Conservation (phyloP, 2,329 filamentous ascomycete genomes). For the Ascochyta koolunga region DNA sequence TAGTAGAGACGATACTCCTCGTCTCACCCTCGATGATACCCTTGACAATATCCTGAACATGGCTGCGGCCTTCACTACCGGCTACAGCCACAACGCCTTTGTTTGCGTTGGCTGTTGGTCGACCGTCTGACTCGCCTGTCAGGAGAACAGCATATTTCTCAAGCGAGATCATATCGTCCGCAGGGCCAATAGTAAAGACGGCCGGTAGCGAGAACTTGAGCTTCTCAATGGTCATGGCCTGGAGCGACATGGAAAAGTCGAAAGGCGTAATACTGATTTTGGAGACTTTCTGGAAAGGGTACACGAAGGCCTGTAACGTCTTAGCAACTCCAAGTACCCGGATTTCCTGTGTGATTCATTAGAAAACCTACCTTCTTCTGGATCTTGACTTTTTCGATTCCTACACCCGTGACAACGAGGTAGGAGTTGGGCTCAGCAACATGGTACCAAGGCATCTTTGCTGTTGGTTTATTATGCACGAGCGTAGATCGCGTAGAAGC, state of each 20-base stretch:
- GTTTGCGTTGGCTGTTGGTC: conserved; percentile 38
- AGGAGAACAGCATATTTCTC: conserved; percentile 84
- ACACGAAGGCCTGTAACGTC: conserved; percentile 39
- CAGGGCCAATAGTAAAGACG: conserved; percentile 84
- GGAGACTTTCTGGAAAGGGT: conserved; percentile 48
- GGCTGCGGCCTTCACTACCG: conserved; percentile 56
- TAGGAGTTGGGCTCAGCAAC: conserved; percentile 80
- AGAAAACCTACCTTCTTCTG: conserved; percentile 68
- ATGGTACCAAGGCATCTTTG: conserved; percentile 62
- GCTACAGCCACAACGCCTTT: conserved; percentile 50
- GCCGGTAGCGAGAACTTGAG: conserved; percentile 81
- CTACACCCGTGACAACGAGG: conserved; percentile 83
- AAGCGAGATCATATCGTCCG: conserved; percentile 71
- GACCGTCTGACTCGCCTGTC: conserved; percentile 64
- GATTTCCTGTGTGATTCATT: conserved; percentile 34
- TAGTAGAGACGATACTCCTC: conserved; percentile 78
- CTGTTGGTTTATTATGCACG: not conserved
- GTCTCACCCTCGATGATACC: conserved; percentile 91
- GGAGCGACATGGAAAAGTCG: conserved; percentile 81
- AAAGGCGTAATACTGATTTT: conserved; percentile 70
- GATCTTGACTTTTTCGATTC: conserved; percentile 75
- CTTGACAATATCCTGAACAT: conserved; percentile 85
- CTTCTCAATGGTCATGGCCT: conserved; percentile 90
- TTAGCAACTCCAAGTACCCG: not conserved
- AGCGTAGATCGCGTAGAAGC: no score